Evolutionary conservation across 768 basidiomycete species (phyloP).

Genomic region (Hypsizygus marmoreus): DNA sequence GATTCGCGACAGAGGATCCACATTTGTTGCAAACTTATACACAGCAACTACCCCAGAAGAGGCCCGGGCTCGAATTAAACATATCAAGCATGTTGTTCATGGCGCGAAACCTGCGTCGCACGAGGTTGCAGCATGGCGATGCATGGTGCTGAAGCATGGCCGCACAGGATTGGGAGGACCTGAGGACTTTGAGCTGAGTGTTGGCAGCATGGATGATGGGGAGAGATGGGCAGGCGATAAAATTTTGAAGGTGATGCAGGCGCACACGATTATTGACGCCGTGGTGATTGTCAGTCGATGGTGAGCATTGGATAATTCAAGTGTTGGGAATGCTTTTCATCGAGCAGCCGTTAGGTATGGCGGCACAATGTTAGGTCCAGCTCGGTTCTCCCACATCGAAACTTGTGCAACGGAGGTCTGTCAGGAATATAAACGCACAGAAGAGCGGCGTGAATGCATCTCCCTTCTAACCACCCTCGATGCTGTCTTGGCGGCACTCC

Average conservation of each 20-base stretch:
- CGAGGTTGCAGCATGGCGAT: slow-evolving; percentile 79
- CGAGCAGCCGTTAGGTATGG: no score
- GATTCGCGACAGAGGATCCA: slow-evolving; percentile 72
- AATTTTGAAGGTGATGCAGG: slow-evolving; percentile 67
- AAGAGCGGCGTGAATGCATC: slow-evolving; percentile 67
- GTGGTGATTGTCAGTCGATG: slow-evolving; percentile 81
- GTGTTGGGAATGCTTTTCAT: not conserved
- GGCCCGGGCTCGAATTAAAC: slow-evolving; percentile 49
- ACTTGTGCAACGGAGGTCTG: slow-evolving; percentile 76
- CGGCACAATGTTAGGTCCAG: slow-evolving; percentile 77
- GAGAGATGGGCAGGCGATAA: slow-evolving; percentile 71
- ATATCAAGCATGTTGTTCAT: slow-evolving; percentile 61
- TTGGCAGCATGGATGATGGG: slow-evolving; percentile 73
- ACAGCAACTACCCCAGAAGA: slow-evolving; percentile 51
- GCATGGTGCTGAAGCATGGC: slow-evolving; percentile 69
- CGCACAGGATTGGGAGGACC: slow-evolving; percentile 66
- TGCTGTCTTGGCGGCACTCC: slow-evolving; percentile 56
- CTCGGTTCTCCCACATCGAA: slow-evolving; percentile 77
- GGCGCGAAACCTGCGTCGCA: slow-evolving; percentile 61
- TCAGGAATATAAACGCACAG: slow-evolving; percentile 61
- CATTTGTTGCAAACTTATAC: slow-evolving; percentile 68
- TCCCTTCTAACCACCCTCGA: slow-evolving; percentile 62
- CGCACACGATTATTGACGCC: slow-evolving; percentile 72
- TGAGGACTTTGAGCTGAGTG: slow-evolving; percentile 72
- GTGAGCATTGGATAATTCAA: slow-evolving; percentile 35